These are phyloP conservation scores for Aureobasidium melanogenum DNA, from an alignment of 2,329 filamentous ascomycete species.

Conservation along the genomic window DNA sequence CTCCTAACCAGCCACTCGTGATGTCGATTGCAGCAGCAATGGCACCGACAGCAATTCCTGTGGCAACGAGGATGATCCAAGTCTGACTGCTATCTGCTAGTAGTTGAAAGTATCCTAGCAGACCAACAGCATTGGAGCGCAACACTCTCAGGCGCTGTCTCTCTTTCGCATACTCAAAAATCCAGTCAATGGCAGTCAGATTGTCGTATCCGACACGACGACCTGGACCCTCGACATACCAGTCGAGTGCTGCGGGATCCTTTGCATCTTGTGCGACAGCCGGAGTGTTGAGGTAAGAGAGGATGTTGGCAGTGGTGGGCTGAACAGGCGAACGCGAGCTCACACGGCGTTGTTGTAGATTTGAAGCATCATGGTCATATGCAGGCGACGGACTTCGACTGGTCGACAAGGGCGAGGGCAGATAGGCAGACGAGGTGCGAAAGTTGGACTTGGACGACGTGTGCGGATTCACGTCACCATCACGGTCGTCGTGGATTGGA, in stretches of 20 bases:
- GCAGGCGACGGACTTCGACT: conserved; percentile 19
- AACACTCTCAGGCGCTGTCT: conserved; percentile 76
- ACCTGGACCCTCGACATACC: conserved; percentile 84
- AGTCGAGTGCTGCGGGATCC: conserved; percentile 51
- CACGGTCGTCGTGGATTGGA: conserved; percentile 35
- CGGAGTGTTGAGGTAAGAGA: conserved; percentile 33
- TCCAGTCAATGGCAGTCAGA: conserved; percentile 97
- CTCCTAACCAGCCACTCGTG: conserved; percentile 84
- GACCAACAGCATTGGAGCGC: conserved; percentile 43
- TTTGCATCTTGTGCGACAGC: conserved; percentile 28
- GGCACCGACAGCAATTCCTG: conserved; percentile 72
- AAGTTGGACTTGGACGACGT: conserved; percentile 63
- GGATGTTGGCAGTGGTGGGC: conserved; percentile 30
- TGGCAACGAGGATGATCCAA: conserved; percentile 81
- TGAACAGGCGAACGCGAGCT: conserved; percentile 13
- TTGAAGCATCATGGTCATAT: conserved; percentile 22
- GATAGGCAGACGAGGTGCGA: conserved; percentile 36
- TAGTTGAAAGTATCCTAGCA: conserved; percentile 64
- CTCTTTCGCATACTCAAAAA: conserved; percentile 97
- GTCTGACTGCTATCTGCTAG: conserved; percentile 80
- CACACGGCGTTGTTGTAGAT: conserved; percentile 21
- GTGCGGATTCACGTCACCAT: conserved; percentile 20
- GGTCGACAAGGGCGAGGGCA: conserved; percentile 29
- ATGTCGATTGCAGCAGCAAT: conserved; percentile 87
- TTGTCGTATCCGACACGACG: conserved; percentile 90